A percentile compares a stretch with the other conserved stretches of the same genome.
These are phyloP conservation scores for Hawksworthiomyces lignivorus DNA, from an alignment of 2,329 filamentous ascomycete species.

Conservation along the genomic window DNA sequence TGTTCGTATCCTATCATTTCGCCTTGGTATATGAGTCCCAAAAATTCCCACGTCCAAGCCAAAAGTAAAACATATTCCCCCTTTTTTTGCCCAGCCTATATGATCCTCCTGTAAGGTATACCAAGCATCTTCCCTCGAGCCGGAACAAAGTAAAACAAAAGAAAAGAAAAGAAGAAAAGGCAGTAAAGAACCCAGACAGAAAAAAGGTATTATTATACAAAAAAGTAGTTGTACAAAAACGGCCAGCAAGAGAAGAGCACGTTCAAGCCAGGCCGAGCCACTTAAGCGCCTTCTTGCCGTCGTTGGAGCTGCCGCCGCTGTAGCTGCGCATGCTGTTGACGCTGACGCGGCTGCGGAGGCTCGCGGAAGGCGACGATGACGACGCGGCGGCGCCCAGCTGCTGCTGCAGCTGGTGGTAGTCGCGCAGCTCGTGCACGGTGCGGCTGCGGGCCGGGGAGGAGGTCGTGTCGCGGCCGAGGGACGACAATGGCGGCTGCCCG, in stretches of 20 bases:
- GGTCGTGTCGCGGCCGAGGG: not conserved
- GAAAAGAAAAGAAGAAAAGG: not conserved
- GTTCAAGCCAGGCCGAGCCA: conserved; percentile 40
- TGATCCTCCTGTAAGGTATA: too few species aligned
- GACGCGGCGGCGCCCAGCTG: not conserved
- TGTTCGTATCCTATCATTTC: too few species aligned
- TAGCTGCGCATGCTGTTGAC: conserved; percentile 4
- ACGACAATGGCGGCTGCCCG: not conserved
- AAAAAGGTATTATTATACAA: too few species aligned
- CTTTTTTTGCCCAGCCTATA: too few species aligned
- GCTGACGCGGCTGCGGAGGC: not conserved
- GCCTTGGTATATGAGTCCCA: too few species aligned
- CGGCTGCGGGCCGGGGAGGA: not conserved
- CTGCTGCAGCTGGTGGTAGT: not conserved
- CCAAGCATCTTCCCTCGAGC: too few species aligned
- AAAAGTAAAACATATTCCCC: too few species aligned
- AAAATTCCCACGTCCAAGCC: too few species aligned
- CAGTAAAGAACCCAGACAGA: not conserved
- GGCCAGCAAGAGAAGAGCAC: not conserved
- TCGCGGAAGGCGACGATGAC: too few species aligned
- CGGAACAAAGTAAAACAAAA: not conserved
- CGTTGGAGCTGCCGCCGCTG: conserved; percentile 4
- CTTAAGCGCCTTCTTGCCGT: conserved; percentile 40
- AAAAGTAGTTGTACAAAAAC: too few species aligned
- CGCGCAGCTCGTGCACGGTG: not conserved